Evolutionary conservation across 2,329 filamentous ascomycete genomes (phyloP).

Genomic region (Pseudofabraea citricarpa): DNA sequence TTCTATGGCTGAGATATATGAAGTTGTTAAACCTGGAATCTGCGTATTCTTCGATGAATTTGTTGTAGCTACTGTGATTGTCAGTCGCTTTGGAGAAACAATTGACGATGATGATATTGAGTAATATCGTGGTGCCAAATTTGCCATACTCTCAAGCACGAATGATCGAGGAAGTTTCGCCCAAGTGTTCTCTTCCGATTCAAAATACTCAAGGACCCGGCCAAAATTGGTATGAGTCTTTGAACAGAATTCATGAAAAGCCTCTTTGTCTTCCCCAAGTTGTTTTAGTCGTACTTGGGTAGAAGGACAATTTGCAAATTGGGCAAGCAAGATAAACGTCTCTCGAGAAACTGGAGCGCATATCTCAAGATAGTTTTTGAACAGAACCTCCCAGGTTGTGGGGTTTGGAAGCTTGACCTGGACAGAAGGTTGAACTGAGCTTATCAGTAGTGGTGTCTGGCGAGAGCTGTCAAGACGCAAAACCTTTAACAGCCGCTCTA

Average conservation of each 20-base stretch:
- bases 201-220: slow-evolving; percentile 25
- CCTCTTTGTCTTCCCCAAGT: slow-evolving; percentile 1
- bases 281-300: slow-evolving; percentile 8
- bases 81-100: slow-evolving; percentile 35
- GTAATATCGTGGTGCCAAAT: slow-evolving; percentile 55
- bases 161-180: slow-evolving; percentile 36
- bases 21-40: not conserved
- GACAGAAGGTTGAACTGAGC: not conserved
- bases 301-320: slow-evolving; percentile 30
- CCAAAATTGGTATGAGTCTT: slow-evolving; percentile 3
- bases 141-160: slow-evolving; percentile 50
- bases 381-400: slow-evolving; percentile 26
- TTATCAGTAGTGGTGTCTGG: slow-evolving; percentile 3
- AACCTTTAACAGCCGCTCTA: slow-evolving; percentile 4
- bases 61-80: slow-evolving; percentile 31
- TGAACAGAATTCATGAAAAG: slow-evolving; percentile 2
- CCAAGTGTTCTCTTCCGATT: not conserved
- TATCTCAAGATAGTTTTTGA: slow-evolving; percentile 41
- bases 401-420: slow-evolving; percentile 2
- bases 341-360: slow-evolving; percentile 34
- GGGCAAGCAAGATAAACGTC: slow-evolving; percentile 28
- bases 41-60: not conserved
- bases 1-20: not conserved
- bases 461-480: slow-evolving; percentile 1
- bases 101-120: slow-evolving; percentile 53